Conservation (phyloP, 106 monocot species). For the Cymbidium sinense region DNA sequence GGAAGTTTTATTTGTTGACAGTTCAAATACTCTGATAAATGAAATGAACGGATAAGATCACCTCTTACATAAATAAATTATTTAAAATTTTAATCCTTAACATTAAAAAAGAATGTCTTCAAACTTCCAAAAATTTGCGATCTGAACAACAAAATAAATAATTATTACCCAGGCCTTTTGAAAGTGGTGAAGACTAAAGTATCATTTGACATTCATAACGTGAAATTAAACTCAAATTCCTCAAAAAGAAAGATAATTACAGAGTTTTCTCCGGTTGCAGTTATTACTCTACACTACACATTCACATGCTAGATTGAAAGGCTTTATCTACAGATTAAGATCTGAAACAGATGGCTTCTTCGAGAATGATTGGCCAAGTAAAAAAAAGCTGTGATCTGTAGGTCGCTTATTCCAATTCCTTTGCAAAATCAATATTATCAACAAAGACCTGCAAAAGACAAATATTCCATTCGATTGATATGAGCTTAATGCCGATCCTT, state of each 20-base stretch:
- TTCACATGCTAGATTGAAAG: background rate
- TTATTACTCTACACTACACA: background rate
- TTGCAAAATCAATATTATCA: slow-evolving; percentile 73
- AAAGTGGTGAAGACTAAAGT: background rate
- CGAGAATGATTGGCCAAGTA: background rate
- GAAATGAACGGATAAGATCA: too few relatives aligned
- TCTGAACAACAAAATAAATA: too few relatives aligned
- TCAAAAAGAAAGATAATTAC: background rate
- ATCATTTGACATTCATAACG: background rate
- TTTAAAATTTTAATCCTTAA: too few relatives aligned
- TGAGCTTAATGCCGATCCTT: too few relatives aligned
- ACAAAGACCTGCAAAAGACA: slow-evolving; percentile 71
- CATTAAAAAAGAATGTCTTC: too few relatives aligned
- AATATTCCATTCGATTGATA: background rate
- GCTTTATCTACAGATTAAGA: slow-evolving; percentile 4
- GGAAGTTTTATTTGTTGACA: too few relatives aligned
- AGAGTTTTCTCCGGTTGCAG: background rate
- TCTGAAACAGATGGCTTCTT: background rate
- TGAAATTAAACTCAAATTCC: background rate
- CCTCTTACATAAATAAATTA: too few relatives aligned
- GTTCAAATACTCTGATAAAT: too few relatives aligned
- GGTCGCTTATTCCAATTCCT: slow-evolving; percentile 57
- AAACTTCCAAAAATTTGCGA: too few relatives aligned
- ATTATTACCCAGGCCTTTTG: too few relatives aligned
- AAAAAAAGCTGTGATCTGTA: background rate